Conservation (phyloP, 176 grass and related monocot species). For the Aechmea fasciata region DNA sequence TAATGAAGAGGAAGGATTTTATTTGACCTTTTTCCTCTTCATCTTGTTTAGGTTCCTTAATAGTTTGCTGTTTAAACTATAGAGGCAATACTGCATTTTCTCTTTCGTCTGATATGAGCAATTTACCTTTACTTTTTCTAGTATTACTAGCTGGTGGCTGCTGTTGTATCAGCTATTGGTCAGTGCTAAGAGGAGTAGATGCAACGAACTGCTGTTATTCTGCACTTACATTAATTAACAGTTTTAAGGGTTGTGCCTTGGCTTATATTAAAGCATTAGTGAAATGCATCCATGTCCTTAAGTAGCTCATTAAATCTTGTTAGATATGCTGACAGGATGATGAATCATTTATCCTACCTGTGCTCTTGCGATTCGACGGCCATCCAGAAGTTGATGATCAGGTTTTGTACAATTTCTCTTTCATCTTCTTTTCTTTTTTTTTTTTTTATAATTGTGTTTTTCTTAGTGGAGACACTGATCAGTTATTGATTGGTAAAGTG, state of each 20-base stretch:
- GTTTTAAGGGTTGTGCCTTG: background rate
- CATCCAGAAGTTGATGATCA: slow-evolving; percentile 91
- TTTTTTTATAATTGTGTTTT: slow-evolving; percentile 7
- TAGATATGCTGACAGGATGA: slow-evolving; percentile 46
- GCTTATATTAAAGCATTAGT: background rate
- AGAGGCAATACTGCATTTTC: background rate
- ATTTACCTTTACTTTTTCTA: no score
- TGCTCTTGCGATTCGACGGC: slow-evolving; percentile 81
- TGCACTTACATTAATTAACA: background rate
- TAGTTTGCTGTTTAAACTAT: no score
- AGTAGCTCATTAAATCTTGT: background rate
- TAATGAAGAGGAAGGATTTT: no score
- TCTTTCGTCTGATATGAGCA: background rate
- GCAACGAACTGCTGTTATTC: no score
- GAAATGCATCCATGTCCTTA: background rate
- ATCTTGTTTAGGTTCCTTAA: background rate
- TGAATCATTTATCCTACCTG: slow-evolving; percentile 92
- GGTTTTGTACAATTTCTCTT: slow-evolving; percentile 29
- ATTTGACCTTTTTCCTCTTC: background rate
- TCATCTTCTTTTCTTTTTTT: background rate
- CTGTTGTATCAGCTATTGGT: background rate
- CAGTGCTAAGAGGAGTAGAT: no score
- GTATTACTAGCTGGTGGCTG: background rate
- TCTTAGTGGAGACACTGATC: no score
- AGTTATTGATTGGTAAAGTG: background rate